A percentile compares a stretch with the other conserved stretches of the same genome.
Conservation (phyloP, 1,139 yeast species). For the Blastobotrys serpentis region DNA sequence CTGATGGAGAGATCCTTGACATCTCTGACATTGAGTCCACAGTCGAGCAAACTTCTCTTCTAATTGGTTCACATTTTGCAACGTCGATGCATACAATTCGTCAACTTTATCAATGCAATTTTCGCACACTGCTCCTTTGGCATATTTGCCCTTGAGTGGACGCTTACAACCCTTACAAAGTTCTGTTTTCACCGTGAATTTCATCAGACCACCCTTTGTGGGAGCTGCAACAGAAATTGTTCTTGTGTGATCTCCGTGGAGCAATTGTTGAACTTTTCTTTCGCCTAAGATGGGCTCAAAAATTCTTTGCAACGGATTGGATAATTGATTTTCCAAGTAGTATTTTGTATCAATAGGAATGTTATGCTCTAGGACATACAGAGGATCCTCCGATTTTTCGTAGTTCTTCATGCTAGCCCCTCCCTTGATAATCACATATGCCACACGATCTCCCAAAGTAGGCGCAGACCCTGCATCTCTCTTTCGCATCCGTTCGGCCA, state of each 20-base stretch:
- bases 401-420: conserved; percentile 84
- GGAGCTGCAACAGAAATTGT: conserved; percentile 69
- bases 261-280: conserved; percentile 70
- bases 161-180: conserved; percentile 85
- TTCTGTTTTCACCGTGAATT: conserved; percentile 85
- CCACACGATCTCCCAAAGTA: conserved; percentile 95
- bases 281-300: conserved; percentile 96
- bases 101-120: conserved; percentile 77
- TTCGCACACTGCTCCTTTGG: conserved; percentile 76
- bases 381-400: conserved; percentile 95
- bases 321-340: conserved; percentile 86
- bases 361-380: conserved; percentile 86
- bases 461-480: conserved; percentile 99
- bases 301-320: conserved; percentile 90
- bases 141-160: conserved; percentile 62
- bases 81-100: conserved; percentile 71
- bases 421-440: conserved; percentile 86
- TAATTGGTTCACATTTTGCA: conserved; percentile 74
- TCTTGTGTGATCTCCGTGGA: conserved; percentile 76
- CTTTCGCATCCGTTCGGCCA: conserved; percentile 93
- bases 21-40: conserved; percentile 98
- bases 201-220: conserved; percentile 76
- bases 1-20: conserved; percentile 94
- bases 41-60: conserved; percentile 82
- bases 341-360: conserved; percentile 93